Evolutionary conservation across 2,329 filamentous ascomycete genomes (phyloP).

Genomic region (Boeremia lycopersici): DNA sequence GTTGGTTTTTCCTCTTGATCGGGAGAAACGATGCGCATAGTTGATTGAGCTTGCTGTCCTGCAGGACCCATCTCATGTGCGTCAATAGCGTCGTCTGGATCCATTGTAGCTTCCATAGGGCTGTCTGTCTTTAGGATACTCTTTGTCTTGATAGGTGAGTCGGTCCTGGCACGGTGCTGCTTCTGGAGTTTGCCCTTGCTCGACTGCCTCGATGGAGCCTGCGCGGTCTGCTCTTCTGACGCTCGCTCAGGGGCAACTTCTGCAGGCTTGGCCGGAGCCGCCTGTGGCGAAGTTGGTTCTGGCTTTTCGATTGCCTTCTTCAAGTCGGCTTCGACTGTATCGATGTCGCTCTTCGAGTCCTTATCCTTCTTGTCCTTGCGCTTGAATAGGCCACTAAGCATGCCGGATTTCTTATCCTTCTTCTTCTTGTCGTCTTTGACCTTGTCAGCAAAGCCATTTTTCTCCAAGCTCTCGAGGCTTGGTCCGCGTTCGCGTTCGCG

Average conservation of each 20-base stretch:
- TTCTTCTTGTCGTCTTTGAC: constrained; percentile 74
- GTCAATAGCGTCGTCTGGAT: constrained; percentile 14
- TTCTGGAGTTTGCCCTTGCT: constrained; percentile 51
- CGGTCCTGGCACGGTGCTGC: constrained; percentile 36
- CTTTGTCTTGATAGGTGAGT: constrained; percentile 42
- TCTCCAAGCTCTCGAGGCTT: constrained; percentile 79
- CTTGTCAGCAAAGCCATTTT: constrained; percentile 67
- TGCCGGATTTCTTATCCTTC: constrained; percentile 72
- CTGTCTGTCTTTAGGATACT: constrained; percentile 41
- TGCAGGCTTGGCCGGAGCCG: constrained; percentile 40
- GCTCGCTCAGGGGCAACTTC: constrained; percentile 35
- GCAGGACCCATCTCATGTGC: constrained; percentile 18
- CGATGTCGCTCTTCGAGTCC: constrained; percentile 37
- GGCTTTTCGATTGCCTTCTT: constrained; percentile 52
- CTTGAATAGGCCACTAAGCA: constrained; percentile 73
- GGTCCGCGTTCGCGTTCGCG: constrained; percentile 59
- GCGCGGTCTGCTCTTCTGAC: constrained; percentile 36
- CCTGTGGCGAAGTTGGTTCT: constrained; percentile 39
- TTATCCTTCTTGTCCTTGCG: constrained; percentile 67
- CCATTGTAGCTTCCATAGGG: constrained; percentile 33
- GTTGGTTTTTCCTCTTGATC: constrained; percentile 22
- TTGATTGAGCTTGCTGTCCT: constrained; percentile 30
- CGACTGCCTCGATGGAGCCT: constrained; percentile 36
- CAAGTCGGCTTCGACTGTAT: constrained; percentile 48
- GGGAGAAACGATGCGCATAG: constrained; percentile 44